These are phyloP conservation scores for Daphne laureola DNA, from an alignment of 441 rosid species.

Conservation along the genomic window DNA sequence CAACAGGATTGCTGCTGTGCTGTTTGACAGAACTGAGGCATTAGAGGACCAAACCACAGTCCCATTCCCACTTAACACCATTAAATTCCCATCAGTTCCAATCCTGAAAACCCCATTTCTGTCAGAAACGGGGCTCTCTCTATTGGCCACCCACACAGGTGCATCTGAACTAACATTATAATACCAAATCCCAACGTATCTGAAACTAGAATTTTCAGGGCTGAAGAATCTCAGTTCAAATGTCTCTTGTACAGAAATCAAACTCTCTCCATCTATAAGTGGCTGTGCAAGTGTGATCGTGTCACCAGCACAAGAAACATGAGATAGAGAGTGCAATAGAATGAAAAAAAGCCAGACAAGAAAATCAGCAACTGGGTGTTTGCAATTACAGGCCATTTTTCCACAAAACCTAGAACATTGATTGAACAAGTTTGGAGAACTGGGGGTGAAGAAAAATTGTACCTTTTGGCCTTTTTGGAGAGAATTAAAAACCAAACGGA, in stretches of 20 bases:
- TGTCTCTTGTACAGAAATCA: conserved; percentile 29
- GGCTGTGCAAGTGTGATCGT: conserved; percentile 30
- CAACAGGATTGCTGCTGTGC: conserved; percentile 21
- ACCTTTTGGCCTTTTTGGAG: neutral
- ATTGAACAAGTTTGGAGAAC: neutral
- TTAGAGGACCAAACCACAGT: conserved; percentile 41
- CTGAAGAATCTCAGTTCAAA: conserved; percentile 64
- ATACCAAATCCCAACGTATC: conserved; percentile 69
- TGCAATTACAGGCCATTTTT: conserved; percentile 1
- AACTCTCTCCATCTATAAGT: conserved; percentile 34
- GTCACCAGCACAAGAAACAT: conserved; percentile 26
- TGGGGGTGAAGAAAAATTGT: too few species aligned
- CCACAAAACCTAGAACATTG: neutral
- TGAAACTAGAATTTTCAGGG: conserved; percentile 21
- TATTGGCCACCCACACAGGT: conserved; percentile 69
- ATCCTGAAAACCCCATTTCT: conserved; percentile 36
- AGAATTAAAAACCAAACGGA: too few species aligned
- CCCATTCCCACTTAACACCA: conserved; percentile 31
- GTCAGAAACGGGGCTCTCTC: conserved; percentile 43
- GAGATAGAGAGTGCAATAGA: conserved; percentile 18
- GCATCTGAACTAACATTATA: conserved; percentile 31
- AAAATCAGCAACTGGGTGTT: conserved; percentile 9
- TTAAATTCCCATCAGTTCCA: conserved; percentile 42
- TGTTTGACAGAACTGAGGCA: conserved; percentile 20
- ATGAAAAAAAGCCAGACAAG: conserved; percentile 16